A percentile compares a stretch with the other conserved stretches of the same genome.
Conservation (phyloP, 2,329 filamentous ascomycete species). For the Berkeleyomyces rouxiae region DNA sequence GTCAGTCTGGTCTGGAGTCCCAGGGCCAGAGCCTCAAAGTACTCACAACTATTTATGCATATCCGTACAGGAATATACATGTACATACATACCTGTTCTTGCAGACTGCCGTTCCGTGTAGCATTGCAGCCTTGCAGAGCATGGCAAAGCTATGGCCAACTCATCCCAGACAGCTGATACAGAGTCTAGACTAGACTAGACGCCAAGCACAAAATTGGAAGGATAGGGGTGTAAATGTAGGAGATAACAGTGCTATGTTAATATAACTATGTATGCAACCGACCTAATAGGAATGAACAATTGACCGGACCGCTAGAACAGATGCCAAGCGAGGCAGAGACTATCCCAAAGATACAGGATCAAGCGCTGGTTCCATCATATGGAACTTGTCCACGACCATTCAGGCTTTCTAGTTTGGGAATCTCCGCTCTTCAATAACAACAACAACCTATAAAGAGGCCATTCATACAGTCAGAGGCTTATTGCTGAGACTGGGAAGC, state of each 20-base stretch:
- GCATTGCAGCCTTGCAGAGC: background rate
- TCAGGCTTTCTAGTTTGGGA: background rate
- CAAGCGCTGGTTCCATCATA: too few species aligned
- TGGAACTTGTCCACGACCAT: too few species aligned
- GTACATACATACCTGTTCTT: too few species aligned
- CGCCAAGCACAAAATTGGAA: background rate
- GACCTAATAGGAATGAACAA: background rate
- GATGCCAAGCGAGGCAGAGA: background rate
- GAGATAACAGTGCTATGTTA: background rate
- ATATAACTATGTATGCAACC: background rate
- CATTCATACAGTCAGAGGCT: background rate
- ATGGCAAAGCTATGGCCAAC: background rate
- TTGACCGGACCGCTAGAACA: background rate
- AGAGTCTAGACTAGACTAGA: background rate
- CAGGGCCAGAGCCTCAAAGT: too few species aligned
- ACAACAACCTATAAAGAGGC: background rate
- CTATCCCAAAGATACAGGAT: background rate
- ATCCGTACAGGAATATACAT: too few species aligned
- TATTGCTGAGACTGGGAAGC: conserved; percentile 2
- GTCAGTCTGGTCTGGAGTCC: background rate
- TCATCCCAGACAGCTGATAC: background rate
- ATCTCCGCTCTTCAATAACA: background rate
- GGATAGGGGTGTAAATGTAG: background rate
- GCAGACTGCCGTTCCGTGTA: too few species aligned
- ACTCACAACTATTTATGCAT: too few species aligned